phyloP scores from a whole-genome alignment of 352 stramenopile species.

The Globisporangium perplexum region DNA sequence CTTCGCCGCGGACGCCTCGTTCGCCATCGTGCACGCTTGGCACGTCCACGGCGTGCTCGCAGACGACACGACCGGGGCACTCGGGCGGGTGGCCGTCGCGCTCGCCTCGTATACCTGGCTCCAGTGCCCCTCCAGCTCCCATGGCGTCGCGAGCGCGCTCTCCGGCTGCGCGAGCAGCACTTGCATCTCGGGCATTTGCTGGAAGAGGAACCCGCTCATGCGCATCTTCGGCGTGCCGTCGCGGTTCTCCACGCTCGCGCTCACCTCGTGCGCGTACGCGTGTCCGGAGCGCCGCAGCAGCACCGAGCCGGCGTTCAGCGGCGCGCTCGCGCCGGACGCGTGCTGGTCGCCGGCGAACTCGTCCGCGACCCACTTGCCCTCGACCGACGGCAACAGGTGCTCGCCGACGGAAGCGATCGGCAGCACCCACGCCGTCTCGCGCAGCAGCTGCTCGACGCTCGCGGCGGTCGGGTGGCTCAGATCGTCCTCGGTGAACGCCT shows the following conservation, averaged over 20 bases:
- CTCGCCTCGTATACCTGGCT: constrained; percentile 44
- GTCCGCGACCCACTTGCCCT: constrained; percentile 78
- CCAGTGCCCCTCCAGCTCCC: constrained; percentile 77
- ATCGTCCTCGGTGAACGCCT: constrained; percentile 22
- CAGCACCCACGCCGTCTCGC: constrained; percentile 59
- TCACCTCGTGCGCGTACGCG: constrained; percentile 57
- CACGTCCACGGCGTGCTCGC: constrained; percentile 52
- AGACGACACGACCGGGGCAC: constrained; percentile 15
- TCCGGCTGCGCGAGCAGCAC: constrained; percentile 28
- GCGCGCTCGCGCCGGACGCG: constrained; percentile 17
- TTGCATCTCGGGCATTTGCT: constrained; percentile 49
- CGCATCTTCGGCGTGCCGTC: constrained; percentile 43
- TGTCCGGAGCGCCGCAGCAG: constrained; percentile 49
- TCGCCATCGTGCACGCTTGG: constrained; percentile 72
- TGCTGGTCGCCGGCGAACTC: constrained; percentile 60
- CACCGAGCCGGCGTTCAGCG: constrained; percentile 67
- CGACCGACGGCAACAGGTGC: constrained; percentile 57
- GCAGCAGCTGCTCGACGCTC: constrained; percentile 35
- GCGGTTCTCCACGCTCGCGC: constrained; percentile 42
- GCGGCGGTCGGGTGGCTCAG: constrained; percentile 32
- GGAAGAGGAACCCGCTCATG: constrained; percentile 53
- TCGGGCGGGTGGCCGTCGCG: constrained; percentile 7
- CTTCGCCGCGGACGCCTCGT: constrained; percentile 46
- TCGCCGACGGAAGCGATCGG: constrained; percentile 25
- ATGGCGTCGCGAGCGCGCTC: constrained; percentile 17